phyloP scores from a whole-genome alignment of 2,329 filamentous ascomycete species.

The Aspergillus floridensis region DNA sequence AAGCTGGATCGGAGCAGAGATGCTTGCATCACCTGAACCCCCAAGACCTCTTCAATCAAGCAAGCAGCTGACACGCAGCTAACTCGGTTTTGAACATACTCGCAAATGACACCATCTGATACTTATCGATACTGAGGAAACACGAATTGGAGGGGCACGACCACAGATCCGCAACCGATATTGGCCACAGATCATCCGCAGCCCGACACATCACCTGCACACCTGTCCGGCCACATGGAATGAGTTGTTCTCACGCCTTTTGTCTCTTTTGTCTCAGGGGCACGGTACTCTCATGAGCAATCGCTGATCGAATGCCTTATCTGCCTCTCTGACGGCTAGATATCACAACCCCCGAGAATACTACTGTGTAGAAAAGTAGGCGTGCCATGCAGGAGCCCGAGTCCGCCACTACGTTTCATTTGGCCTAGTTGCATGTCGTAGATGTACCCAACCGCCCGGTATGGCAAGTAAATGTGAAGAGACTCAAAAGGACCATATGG shows the following conservation, averaged over 20 bases:
- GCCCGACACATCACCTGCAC: conserved; percentile 11
- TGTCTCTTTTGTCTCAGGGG: neutral
- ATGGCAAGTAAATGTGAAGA: neutral
- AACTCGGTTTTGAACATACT: neutral
- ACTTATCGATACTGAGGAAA: neutral
- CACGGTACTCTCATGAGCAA: neutral
- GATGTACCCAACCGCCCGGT: conserved; percentile 9
- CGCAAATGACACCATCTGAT: conserved; percentile 10
- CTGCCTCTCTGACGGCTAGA: neutral
- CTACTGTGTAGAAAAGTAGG: neutral
- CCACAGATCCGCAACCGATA: neutral
- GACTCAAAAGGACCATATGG: conserved; percentile 12
- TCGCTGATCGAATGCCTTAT: neutral
- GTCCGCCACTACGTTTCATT: conserved; percentile 1
- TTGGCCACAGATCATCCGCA: conserved; percentile 11
- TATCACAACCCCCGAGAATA: neutral
- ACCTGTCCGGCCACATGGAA: conserved; percentile 2
- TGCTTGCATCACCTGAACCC: conserved; percentile 1
- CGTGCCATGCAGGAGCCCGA: conserved; percentile 5
- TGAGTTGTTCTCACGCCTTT: conserved; percentile 4
- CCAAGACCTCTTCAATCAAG: neutral
- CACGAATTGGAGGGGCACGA: neutral
- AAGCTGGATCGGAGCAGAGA: neutral
- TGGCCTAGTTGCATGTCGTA: neutral
- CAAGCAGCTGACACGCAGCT: conserved; percentile 5